phyloP scores from a whole-genome alignment of 2,329 filamentous ascomycete species.

The Davidsoniella neocaledoniae region DNA sequence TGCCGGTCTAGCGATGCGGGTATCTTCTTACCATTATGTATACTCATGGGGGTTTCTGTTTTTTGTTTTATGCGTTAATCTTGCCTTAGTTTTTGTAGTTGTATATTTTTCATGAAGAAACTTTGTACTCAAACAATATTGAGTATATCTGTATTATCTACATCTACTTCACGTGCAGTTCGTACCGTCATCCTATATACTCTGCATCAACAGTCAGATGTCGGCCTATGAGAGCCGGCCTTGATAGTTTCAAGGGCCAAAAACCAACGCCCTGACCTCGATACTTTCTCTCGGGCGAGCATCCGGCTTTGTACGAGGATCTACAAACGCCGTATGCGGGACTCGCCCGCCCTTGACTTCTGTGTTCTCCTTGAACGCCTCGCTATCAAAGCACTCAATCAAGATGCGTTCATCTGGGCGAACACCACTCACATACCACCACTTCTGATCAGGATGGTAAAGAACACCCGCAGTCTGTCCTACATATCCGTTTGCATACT shows the following conservation, averaged over 20 bases:
- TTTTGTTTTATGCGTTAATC: no score
- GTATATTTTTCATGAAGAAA: no score
- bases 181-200: no score
- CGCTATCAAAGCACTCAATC: conserved; percentile 62
- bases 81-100: no score
- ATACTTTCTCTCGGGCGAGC: conserved; percentile 71
- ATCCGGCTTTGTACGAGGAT: conserved; percentile 52
- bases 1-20: background rate
- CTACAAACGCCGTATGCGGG: conserved; percentile 65
- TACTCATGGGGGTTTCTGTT: no score
- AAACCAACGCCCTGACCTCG: conserved; percentile 73
- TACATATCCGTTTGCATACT: conserved; percentile 46
- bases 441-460: conserved; percentile 45
- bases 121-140: no score
- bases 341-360: conserved; percentile 37
- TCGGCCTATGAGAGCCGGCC: no score
- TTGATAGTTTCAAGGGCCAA: conserved; percentile 26
- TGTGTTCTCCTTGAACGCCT: conserved; percentile 27
- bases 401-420: conserved; percentile 53
- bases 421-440: conserved; percentile 73
- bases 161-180: no score
- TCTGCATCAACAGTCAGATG: no score
- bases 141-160: no score
- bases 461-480: conserved; percentile 60
- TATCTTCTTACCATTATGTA: no score